These are phyloP conservation scores for Omphalotus olearius DNA, from an alignment of 1,284 basidiomycete genomes.

Conservation along the genomic window DNA sequence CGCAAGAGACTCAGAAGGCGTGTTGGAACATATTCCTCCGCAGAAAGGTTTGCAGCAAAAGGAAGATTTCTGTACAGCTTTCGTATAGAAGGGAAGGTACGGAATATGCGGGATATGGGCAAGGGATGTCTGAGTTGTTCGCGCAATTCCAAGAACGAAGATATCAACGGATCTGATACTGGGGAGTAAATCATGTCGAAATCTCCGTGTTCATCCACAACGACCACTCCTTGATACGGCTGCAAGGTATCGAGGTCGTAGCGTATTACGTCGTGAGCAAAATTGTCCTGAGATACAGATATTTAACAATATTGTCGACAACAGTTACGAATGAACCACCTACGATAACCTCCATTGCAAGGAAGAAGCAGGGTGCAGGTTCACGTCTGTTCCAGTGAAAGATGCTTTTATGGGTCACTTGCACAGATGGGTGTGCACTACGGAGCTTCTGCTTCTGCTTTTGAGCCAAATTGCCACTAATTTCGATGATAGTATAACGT, in stretches of 20 bases:
- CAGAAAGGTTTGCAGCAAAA: slow-evolving; percentile 88
- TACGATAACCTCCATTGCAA: slow-evolving; percentile 94
- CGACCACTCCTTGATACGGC: slow-evolving; percentile 84
- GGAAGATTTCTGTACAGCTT: slow-evolving; percentile 69
- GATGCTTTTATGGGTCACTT: slow-evolving; percentile 79
- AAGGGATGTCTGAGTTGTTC: slow-evolving; percentile 49
- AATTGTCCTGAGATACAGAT: slow-evolving; percentile 73
- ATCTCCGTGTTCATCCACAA: slow-evolving; percentile 80
- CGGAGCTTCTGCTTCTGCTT: slow-evolving; percentile 65
- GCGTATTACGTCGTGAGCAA: slow-evolving; percentile 93
- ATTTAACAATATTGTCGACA: neutral
- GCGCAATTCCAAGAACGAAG: slow-evolving; percentile 66
- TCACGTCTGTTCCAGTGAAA: slow-evolving; percentile 83
- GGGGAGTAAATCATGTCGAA: slow-evolving; percentile 85
- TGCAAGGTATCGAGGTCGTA: slow-evolving; percentile 77
- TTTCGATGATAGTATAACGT: slow-evolving; percentile 91
- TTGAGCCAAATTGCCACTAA: slow-evolving; percentile 74
- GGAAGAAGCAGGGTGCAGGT: slow-evolving; percentile 84
- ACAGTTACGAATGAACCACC: slow-evolving; percentile 27
- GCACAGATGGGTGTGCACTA: slow-evolving; percentile 57
- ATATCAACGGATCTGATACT: slow-evolving; percentile 82
- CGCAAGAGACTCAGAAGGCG: slow-evolving; percentile 85
- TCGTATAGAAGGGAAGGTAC: slow-evolving; percentile 51
- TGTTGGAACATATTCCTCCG: slow-evolving; percentile 92
- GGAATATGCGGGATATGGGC: slow-evolving; percentile 55